These are phyloP conservation scores for Dendrobium nobile DNA, from an alignment of 106 monocot genomes.

Conservation along the genomic window DNA sequence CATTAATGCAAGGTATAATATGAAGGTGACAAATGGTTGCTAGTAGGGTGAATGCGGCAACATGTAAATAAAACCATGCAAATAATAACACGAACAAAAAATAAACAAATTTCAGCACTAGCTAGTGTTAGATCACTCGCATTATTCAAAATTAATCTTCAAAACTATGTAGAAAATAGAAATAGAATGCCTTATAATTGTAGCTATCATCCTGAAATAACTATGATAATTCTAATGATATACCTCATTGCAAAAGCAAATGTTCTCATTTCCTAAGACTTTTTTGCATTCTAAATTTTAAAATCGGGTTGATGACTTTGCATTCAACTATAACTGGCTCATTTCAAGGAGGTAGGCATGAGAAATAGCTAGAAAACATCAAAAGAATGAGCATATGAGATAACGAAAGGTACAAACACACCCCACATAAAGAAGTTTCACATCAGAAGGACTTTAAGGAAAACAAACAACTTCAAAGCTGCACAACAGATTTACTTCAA, in stretches of 20 bases:
- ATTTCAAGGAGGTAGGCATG: not conserved
- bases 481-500: not conserved
- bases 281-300: not conserved
- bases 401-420: not conserved
- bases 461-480: not conserved
- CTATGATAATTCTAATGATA: not conserved
- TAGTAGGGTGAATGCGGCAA: too few relatives aligned
- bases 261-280: not conserved
- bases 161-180: not conserved
- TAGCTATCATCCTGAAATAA: not conserved
- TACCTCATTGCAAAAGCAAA: not conserved
- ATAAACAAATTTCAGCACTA: not conserved
- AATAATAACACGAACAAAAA: not conserved
- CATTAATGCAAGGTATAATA: not conserved
- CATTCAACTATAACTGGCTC: not conserved
- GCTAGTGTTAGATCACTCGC: not conserved
- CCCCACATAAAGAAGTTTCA: not conserved
- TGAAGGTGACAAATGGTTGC: not conserved
- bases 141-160: not conserved
- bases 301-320: not conserved
- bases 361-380: not conserved
- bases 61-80: not conserved
- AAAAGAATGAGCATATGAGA: not conserved
- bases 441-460: not conserved
- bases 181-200: not conserved